Percentiles rank a stretch among this genome's conserved stretches.
Conservation (phyloP, 805 yeast genomes). For the Starmerella gropengiesseri region DNA sequence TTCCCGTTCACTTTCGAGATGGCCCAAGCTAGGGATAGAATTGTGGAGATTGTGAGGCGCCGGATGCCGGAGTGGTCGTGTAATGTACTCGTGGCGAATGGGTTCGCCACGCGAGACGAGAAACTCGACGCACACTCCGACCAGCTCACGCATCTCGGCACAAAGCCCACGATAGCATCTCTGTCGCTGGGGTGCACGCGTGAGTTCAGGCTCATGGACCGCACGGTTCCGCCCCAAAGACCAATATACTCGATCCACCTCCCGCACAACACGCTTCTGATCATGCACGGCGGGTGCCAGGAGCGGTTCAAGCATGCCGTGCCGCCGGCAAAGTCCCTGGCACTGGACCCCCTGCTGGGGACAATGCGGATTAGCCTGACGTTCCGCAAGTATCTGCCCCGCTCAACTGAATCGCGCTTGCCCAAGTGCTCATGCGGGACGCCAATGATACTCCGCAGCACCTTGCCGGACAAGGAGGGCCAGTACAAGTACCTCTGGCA, state of each 20-base stretch:
- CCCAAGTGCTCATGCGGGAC: slow-evolving; percentile 36
- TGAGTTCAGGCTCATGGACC: slow-evolving; percentile 45
- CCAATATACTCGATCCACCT: slow-evolving; percentile 44
- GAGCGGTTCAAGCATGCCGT: slow-evolving; percentile 63
- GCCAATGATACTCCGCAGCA: slow-evolving; percentile 46
- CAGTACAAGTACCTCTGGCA: slow-evolving; percentile 50
- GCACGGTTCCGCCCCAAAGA: slow-evolving; percentile 14
- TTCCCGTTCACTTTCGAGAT: slow-evolving; percentile 35
- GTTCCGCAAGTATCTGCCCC: slow-evolving; percentile 43
- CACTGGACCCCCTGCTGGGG: slow-evolving; percentile 41
- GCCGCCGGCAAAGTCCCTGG: slow-evolving; percentile 34
- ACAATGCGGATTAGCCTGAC: slow-evolving; percentile 52
- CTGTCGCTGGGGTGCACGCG: slow-evolving; percentile 60
- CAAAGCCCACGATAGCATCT: slow-evolving; percentile 57
- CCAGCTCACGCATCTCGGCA: slow-evolving; percentile 60
- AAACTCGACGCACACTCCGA: slow-evolving; percentile 70
- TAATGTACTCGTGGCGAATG: slow-evolving; percentile 46
- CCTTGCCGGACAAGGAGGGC: slow-evolving; percentile 33
- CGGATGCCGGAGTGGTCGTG: slow-evolving; percentile 41
- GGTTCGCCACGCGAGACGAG: slow-evolving; percentile 40
- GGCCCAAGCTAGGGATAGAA: slow-evolving; percentile 32
- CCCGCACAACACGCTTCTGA: slow-evolving; percentile 56
- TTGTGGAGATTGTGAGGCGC: slow-evolving; percentile 35
- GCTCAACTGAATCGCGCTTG: slow-evolving; percentile 30
- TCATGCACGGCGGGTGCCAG: slow-evolving; percentile 74